A percentile compares a stretch with the other conserved stretches of the same genome.
These are phyloP conservation scores for Tetraselmis striata DNA, from an alignment of 139 green algal species.

Conservation along the genomic window DNA sequence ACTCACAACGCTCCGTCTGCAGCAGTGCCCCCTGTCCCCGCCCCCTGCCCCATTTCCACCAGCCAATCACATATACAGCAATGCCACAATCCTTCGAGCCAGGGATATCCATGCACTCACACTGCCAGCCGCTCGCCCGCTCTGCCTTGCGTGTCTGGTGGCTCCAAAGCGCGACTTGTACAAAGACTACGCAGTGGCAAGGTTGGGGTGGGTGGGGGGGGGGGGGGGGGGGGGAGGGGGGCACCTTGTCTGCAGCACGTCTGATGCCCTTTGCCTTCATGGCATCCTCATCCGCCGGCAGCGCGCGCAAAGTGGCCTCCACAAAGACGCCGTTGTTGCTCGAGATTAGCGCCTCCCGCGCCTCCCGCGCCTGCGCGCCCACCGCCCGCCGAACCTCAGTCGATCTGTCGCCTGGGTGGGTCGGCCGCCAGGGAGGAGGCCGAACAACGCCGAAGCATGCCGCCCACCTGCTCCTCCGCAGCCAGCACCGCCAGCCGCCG, in stretches of 20 bases:
- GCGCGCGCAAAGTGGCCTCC: slow-evolving; percentile 30
- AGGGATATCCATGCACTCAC: neutral
- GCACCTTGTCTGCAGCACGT: slow-evolving; percentile 58
- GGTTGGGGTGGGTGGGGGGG: no score
- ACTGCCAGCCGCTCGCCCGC: no score
- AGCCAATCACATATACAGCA: neutral
- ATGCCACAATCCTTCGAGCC: neutral
- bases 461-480: slow-evolving; percentile 34
- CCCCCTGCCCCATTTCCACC: no score
- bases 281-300: slow-evolving; percentile 28
- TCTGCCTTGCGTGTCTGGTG: no score
- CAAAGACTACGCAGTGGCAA: no score
- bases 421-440: no score
- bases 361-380: slow-evolving; percentile 32
- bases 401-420: no score
- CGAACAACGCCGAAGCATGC: no score
- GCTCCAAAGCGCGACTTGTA: no score
- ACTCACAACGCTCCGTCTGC: neutral
- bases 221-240: neutral
- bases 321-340: slow-evolving; percentile 53
- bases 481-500: slow-evolving; percentile 21
- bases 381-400: no score
- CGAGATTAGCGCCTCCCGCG: slow-evolving; percentile 31
- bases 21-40: no score
- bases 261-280: slow-evolving; percentile 45